Base-by-base conservation (phyloP, 768 basidiomycete genomes). In the Amanita rubescens region DNA sequence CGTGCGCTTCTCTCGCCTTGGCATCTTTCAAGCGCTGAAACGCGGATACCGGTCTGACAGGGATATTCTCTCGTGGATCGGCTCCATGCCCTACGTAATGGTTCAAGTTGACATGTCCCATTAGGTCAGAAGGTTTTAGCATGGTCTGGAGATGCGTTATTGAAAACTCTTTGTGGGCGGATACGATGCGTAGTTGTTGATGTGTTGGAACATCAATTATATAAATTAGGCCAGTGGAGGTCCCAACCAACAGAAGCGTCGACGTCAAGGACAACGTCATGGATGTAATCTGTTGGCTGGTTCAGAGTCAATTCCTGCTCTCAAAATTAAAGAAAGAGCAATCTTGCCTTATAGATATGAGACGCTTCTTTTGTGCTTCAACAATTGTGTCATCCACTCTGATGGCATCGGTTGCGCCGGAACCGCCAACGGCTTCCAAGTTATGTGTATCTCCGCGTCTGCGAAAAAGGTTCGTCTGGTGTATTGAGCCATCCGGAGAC, bases 181-280 rank as follows among this genome's bases (percentile, higher is more conserved):
- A 77, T 58, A 97, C 82, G 24, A 87, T 86, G 43, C 94, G 87
- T 24, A 96, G 71, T 25, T 84, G 81, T 64, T 98, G 94, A 62
- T 94, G 90, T 0, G 95, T 95, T 1, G 90, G 82, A 27, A 95
- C 78, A 57, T 96, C 90, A 65, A 94, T 92, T 35, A 93, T 67
- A 54, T 90, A 78, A 47, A 97, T 78, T 11, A 81, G 64, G 2
- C 92, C 92, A 1, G 77, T 67, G 2, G 77, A 65, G 0, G 92
- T 94, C 19, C 95, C 94, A 30, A 82, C 81, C n/a, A 98, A 68
- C 10, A 99, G 80, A 39, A 87, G 75, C 2, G 90, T 79, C 0
- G 83, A 80, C 10, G 87, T 88, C 22, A 89, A 61, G 0, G 95
- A 96, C 44, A 95, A 81, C 4, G 84, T 68, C 12, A 97, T 71